Evolutionary conservation across 768 basidiomycete genomes (phyloP).

Genomic region (Trametes cubensis): DNA sequence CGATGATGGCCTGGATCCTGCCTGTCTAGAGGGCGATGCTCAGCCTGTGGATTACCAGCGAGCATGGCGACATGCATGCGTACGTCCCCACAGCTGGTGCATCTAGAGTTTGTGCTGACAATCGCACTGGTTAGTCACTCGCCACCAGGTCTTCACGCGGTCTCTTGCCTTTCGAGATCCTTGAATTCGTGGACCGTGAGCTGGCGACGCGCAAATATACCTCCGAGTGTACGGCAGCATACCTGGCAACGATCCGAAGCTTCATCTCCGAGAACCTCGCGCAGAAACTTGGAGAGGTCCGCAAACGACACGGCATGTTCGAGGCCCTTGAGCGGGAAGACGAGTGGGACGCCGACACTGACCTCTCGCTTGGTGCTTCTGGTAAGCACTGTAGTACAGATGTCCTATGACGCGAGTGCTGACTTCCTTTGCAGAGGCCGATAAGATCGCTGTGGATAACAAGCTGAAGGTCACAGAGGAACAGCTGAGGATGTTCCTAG

Average conservation of each 20-base stretch:
- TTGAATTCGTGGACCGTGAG: slow-evolving; percentile 68
- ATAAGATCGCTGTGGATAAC: slow-evolving; percentile 83
- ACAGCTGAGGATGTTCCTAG: slow-evolving; percentile 79
- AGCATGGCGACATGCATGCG: slow-evolving; percentile 84
- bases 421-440: slow-evolving; percentile 49
- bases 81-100: too few relatives aligned
- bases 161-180: slow-evolving; percentile 85
- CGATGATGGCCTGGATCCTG: slow-evolving; percentile 96
- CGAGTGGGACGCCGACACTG: slow-evolving; percentile 79
- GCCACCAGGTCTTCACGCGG: slow-evolving; percentile 60
- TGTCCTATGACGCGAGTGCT: not conserved
- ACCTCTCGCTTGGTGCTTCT: slow-evolving; percentile 74
- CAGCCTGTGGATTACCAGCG: slow-evolving; percentile 90
- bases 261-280: slow-evolving; percentile 76
- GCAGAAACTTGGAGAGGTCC: slow-evolving; percentile 62
- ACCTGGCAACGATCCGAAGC: slow-evolving; percentile 64
- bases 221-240: slow-evolving; percentile 72
- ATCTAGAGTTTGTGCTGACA: not conserved
- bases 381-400: slow-evolving; percentile 40
- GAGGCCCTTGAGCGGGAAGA: slow-evolving; percentile 73
- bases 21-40: slow-evolving; percentile 93
- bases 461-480: slow-evolving; percentile 83
- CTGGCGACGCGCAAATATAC: slow-evolving; percentile 60
- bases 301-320: slow-evolving; percentile 78
- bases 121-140: slow-evolving; percentile 52